Percentiles rank a stretch among this genome's conserved stretches.
phyloP scores from a whole-genome alignment of 225 moss, liverwort and hornwort genomes.

The Bryum argenteum region DNA sequence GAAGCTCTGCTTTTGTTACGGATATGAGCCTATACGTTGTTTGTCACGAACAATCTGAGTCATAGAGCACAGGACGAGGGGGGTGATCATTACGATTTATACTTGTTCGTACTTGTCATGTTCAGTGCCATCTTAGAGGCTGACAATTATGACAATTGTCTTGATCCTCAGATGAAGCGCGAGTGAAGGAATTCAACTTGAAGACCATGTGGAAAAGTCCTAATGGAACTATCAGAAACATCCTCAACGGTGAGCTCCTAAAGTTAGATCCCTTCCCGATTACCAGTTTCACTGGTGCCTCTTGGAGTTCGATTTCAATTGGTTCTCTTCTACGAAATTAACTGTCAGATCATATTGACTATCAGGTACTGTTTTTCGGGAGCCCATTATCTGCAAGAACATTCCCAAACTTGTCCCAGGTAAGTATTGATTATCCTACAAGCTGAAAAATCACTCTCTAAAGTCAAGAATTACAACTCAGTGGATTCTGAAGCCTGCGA shows the following conservation, averaged over 20 bases:
- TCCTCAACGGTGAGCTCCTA: slow-evolving; percentile 55
- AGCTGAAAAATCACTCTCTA: not conserved
- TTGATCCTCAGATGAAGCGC: slow-evolving; percentile 60
- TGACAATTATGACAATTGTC: not conserved
- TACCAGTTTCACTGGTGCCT: not conserved
- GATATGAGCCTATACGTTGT: not conserved
- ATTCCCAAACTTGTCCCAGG: slow-evolving; percentile 77
- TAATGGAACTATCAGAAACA: slow-evolving; percentile 90
- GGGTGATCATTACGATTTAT: not conserved
- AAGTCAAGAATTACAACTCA: not conserved
- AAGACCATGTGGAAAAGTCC: slow-evolving; percentile 95
- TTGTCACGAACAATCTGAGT: not conserved
- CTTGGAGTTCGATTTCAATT: not conserved
- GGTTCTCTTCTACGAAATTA: not conserved
- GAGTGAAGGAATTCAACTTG: slow-evolving; percentile 71
- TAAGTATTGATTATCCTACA: slow-evolving; percentile 3
- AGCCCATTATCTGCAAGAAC: slow-evolving; percentile 92
- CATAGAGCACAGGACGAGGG: not conserved
- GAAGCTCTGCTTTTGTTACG: not conserved
- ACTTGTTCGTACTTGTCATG: not conserved
- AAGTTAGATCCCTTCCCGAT: not conserved
- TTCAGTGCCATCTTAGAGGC: not conserved
- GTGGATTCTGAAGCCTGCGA: slow-evolving; percentile 3
- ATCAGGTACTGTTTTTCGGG: slow-evolving; percentile 83
- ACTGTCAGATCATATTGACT: slow-evolving; percentile 6